Evolutionary conservation across 139 green algal genomes (phyloP).

Genomic region (Tetratostichococcus sp.): DNA sequence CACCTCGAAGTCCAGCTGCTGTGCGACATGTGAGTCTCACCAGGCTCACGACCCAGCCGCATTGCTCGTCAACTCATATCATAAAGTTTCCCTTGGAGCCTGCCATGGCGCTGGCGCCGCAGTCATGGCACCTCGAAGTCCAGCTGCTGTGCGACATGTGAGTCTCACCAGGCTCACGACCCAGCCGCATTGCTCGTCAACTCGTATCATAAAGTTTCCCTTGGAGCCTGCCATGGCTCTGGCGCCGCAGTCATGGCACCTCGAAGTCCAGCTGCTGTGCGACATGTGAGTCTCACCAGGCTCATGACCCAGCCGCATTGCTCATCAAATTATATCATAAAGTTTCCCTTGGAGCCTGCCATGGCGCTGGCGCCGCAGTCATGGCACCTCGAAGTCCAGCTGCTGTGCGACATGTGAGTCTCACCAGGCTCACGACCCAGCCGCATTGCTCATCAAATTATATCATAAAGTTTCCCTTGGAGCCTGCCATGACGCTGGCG

Average conservation of each 20-base stretch:
- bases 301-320: too few species aligned
- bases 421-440: too few species aligned
- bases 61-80: too few species aligned
- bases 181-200: too few species aligned
- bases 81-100: too few species aligned
- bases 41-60: too few species aligned
- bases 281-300: constrained; percentile 46
- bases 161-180: not conserved
- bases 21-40: constrained; percentile 53
- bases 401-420: constrained; percentile 75
- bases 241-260: constrained; percentile 71
- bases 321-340: too few species aligned
- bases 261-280: constrained; percentile 95
- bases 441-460: too few species aligned
- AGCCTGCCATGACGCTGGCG: constrained; percentile 95
- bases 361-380: constrained; percentile 91
- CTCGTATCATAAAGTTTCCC: too few species aligned
- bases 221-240: constrained; percentile 98
- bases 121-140: constrained; percentile 88
- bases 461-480: too few species aligned
- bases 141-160: constrained; percentile 88
- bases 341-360: too few species aligned
- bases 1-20: constrained; percentile 98
- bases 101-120: constrained; percentile 92
- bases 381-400: constrained; percentile 95